phyloP scores from a whole-genome alignment of 441 rosid genomes.

The Raphanus hybrid region DNA sequence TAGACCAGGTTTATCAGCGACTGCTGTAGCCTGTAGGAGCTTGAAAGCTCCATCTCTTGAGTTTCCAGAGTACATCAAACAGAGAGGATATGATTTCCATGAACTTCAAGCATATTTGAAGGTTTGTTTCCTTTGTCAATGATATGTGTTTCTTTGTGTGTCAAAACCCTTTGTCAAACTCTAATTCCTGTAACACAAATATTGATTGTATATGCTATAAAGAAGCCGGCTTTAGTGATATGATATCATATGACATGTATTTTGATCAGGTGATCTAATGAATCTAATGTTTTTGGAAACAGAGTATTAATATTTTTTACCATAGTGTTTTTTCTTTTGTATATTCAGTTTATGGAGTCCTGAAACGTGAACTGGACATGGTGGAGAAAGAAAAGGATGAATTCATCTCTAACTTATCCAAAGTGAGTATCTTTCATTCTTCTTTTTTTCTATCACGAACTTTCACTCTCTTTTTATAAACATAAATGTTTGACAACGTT shows the following conservation, averaged over 20 bases:
- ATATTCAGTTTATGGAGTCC: slow-evolving; percentile 72
- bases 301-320: neutral
- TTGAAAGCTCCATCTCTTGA: slow-evolving; percentile 73
- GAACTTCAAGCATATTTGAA: slow-evolving; percentile 78
- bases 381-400: slow-evolving; percentile 72
- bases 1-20: slow-evolving; percentile 92
- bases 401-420: slow-evolving; percentile 73
- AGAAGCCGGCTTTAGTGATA: slow-evolving; percentile 79
- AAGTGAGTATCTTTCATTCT: slow-evolving; percentile 47
- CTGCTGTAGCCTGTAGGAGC: slow-evolving; percentile 62
- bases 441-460: neutral
- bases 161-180: neutral
- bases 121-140: slow-evolving; percentile 46
- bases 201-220: slow-evolving; percentile 55
- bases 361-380: slow-evolving; percentile 61
- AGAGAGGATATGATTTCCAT: slow-evolving; percentile 97
- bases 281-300: neutral
- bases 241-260: slow-evolving; percentile 82
- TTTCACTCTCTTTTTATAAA: too few species aligned
- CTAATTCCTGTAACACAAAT: neutral
- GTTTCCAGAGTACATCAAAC: slow-evolving; percentile 73
- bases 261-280: slow-evolving; percentile 60
- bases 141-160: neutral
- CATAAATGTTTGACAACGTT: too few species aligned
- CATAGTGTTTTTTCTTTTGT: neutral